A percentile compares a stretch with the other conserved stretches of the same genome.
Evolutionary conservation across 108 stramenopile genomes (phyloP).

Genomic region (Nannochloropsis gaditana): DNA sequence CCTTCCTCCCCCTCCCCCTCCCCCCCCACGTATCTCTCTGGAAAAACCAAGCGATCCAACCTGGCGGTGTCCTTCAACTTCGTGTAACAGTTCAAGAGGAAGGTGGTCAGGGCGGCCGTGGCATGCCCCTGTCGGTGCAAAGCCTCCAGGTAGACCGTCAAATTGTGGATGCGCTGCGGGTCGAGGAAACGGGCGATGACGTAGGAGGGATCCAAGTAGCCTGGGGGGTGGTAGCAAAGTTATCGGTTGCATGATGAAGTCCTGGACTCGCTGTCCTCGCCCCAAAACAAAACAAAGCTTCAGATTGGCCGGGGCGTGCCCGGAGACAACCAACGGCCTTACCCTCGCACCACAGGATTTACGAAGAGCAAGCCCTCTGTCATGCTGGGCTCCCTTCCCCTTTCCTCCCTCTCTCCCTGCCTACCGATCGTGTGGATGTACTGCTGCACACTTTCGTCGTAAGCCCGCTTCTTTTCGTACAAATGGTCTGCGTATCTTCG

Average conservation of each 20-base stretch:
- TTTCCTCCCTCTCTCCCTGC: conserved; percentile 12
- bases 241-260: too few relatives aligned
- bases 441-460: conserved; percentile 76
- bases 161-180: conserved; percentile 73
- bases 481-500: conserved; percentile 83
- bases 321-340: too few relatives aligned
- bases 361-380: too few relatives aligned
- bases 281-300: too few relatives aligned
- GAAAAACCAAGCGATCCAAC: not conserved
- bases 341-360: too few relatives aligned
- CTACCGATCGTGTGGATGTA: conserved; percentile 80
- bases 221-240: not conserved
- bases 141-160: conserved; percentile 78
- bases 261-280: too few relatives aligned
- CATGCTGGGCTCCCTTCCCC: not conserved
- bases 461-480: conserved; percentile 77
- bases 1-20: conserved; percentile 11
- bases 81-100: conserved; percentile 58
- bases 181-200: conserved; percentile 86
- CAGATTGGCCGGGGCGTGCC: too few relatives aligned
- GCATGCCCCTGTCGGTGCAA: conserved; percentile 41
- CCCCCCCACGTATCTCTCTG: not conserved
- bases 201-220: conserved; percentile 80
- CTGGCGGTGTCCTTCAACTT: conserved; percentile 44
- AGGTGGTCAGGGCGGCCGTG: conserved; percentile 52